Evolutionary conservation across 495 filamentous ascomycete species (phyloP), one percentile per base, ranked within the genome.

Genomic region (Xylaria palmicola): DNA sequence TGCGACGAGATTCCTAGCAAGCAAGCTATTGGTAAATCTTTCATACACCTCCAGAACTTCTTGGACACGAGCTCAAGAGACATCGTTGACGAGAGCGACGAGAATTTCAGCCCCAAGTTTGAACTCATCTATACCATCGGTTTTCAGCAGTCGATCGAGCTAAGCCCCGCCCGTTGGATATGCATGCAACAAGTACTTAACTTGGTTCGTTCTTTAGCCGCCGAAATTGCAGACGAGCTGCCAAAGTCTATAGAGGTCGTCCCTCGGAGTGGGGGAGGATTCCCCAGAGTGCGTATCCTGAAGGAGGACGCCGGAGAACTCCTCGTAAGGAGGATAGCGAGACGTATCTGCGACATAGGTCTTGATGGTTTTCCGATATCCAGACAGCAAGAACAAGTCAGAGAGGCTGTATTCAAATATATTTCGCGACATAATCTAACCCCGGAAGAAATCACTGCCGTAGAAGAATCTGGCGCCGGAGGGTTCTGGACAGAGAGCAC

Each of bases 51-150:
- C 0, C 75, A 86, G 37, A 37, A 69, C 4, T 77, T 78, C 55
- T 70, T 88, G 9, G 62, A 78, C 13, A 29, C 13, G 0, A 57
- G 66, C 6, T 79, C 77, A 0, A 69, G 85, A 2, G 81, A 88
- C 58, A 77, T 90, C 12, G 69, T 90, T 0, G 86, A 90, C 52
- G 86, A 89, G 69, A 87, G 84, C 55, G 86, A 90, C 60, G 85
- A 89, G 59, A 85, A 82, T 49, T 80, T 89, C 26, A 83, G 75
- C 60, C 79, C 81, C 20, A 82, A 79, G 53, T 85, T 84, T 26
- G 81, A 89, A 63, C 64, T 89, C 6, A 81, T 90, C 13, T 93
- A 92, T 62, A 87, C 86, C 0, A 83, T 89, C 62, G 88, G 89
- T 6, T 50, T 58, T 1, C 86, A 88, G 53, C 62, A 67, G 2